These are phyloP conservation scores for Zygotorulaspora danielsina DNA, from an alignment of 805 yeast genomes.

Conservation along the genomic window DNA sequence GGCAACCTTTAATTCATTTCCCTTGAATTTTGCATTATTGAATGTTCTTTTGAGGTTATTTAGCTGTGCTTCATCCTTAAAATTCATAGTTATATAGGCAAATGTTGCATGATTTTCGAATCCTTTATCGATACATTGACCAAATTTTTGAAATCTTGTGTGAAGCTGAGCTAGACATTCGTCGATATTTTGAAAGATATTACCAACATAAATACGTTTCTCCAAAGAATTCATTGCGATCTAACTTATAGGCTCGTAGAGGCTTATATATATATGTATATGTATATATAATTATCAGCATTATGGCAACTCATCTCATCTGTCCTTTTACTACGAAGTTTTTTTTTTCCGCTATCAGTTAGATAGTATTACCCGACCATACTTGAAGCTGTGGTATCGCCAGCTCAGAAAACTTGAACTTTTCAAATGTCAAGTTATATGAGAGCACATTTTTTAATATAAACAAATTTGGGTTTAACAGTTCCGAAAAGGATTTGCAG, in stretches of 20 bases:
- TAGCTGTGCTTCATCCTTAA: slow-evolving; percentile 40
- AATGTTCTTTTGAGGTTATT: slow-evolving; percentile 51
- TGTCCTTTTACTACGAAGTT: slow-evolving; percentile 1
- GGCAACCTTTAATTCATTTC: slow-evolving; percentile 57
- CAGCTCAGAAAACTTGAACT: neutral
- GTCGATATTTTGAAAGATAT: slow-evolving; percentile 24
- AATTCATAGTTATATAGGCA: slow-evolving; percentile 62
- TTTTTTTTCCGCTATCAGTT: neutral
- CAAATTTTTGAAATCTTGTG: slow-evolving; percentile 59
- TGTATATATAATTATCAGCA: no score
- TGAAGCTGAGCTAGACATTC: slow-evolving; percentile 41
- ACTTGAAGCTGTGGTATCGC: neutral
- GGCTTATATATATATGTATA: no score
- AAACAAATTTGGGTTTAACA: neutral
- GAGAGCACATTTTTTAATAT: neutral
- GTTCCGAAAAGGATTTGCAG: no score
- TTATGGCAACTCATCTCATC: slow-evolving; percentile 10
- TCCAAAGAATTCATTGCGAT: slow-evolving; percentile 8
- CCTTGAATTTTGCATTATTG: slow-evolving; percentile 73
- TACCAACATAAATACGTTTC: slow-evolving; percentile 34
- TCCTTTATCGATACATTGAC: slow-evolving; percentile 45
- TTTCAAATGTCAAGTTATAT: neutral
- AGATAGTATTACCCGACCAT: slow-evolving; percentile 1
- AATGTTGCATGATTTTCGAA: slow-evolving; percentile 53
- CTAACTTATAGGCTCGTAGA: no score